Evolutionary conservation across 2,329 filamentous ascomycete species (phyloP).

Genomic region (Nannizzia gypsea): DNA sequence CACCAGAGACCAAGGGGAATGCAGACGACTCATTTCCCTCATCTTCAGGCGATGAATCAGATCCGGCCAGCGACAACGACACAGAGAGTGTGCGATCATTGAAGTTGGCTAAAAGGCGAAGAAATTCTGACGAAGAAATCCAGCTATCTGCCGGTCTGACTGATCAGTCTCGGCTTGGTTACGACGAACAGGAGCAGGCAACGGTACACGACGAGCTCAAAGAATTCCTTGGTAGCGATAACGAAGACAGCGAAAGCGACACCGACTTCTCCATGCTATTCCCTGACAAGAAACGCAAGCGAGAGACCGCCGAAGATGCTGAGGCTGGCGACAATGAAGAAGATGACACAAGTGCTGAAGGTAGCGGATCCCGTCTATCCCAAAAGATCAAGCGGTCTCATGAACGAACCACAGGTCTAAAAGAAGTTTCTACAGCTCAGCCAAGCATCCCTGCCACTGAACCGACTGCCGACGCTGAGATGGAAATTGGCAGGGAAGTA

Average conservation of each 20-base stretch:
- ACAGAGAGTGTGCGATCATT: constrained; percentile 28
- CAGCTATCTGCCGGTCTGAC: constrained; percentile 40
- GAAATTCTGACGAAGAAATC: constrained; percentile 36
- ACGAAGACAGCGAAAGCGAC: constrained; percentile 29
- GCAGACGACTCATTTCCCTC: constrained; percentile 6
- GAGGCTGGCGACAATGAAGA: constrained; percentile 23
- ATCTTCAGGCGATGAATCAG: constrained; percentile 18
- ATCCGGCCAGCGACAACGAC: constrained; percentile 20
- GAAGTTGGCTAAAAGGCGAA: constrained; percentile 26
- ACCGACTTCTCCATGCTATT: constrained; percentile 19
- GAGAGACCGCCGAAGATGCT: constrained; percentile 20
- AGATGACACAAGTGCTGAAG: constrained; percentile 23
- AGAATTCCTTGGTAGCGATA: constrained; percentile 49
- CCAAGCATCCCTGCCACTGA: constrained; percentile 31
- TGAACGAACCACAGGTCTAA: constrained; percentile 29
- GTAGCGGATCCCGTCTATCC: constrained; percentile 26
- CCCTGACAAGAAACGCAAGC: constrained; percentile 29
- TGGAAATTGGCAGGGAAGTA: constrained; percentile 32
- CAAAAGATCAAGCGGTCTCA: constrained; percentile 33
- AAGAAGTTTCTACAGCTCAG: constrained; percentile 25
- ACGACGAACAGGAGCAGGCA: constrained; percentile 52
- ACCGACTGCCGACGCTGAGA: constrained; percentile 45
- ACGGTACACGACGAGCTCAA: constrained; percentile 59
- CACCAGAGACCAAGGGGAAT: constrained; percentile 18
- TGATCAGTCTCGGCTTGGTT: constrained; percentile 41